Evolutionary conservation across 306 rosid genomes (phyloP).

Genomic region (Vigna radiata): DNA sequence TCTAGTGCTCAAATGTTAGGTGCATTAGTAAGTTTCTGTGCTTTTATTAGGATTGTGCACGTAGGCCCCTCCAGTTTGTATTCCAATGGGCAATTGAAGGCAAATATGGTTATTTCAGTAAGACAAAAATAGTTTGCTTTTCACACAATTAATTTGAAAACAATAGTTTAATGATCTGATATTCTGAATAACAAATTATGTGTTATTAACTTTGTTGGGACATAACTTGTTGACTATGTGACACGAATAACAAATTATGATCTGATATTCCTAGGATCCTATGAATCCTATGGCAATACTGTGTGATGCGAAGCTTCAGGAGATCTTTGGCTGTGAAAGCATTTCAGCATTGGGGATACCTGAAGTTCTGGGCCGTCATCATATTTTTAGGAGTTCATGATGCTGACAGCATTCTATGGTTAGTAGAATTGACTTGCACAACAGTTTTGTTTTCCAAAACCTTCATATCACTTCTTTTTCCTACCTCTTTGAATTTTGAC

Average conservation of each 20-base stretch:
- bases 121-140: slow-evolving; percentile 7
- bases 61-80: slow-evolving; percentile 16
- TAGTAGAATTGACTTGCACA: slow-evolving; percentile 42
- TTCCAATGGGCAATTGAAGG: slow-evolving; percentile 18
- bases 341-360: slow-evolving; percentile 80
- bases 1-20: background rate
- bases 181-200: slow-evolving; percentile 8
- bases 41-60: slow-evolving; percentile 23
- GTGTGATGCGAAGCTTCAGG: slow-evolving; percentile 82
- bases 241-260: too few relatives aligned
- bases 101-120: slow-evolving; percentile 2
- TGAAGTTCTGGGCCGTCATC: slow-evolving; percentile 73
- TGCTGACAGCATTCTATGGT: slow-evolving; percentile 57
- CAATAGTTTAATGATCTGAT: background rate
- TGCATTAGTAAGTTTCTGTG: slow-evolving; percentile 12
- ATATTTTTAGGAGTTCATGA: slow-evolving; percentile 75
- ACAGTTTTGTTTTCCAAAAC: slow-evolving; percentile 27
- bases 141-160: slow-evolving; percentile 4
- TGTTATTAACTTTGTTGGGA: slow-evolving; percentile 22
- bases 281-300: slow-evolving; percentile 69
- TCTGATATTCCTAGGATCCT: slow-evolving; percentile 65
- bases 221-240: slow-evolving; percentile 33
- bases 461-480: background rate
- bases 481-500: background rate
- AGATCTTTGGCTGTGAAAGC: slow-evolving; percentile 82